These are phyloP conservation scores for Dunaliella sp. DNA, from an alignment of 139 green algal genomes.

Conservation along the genomic window DNA sequence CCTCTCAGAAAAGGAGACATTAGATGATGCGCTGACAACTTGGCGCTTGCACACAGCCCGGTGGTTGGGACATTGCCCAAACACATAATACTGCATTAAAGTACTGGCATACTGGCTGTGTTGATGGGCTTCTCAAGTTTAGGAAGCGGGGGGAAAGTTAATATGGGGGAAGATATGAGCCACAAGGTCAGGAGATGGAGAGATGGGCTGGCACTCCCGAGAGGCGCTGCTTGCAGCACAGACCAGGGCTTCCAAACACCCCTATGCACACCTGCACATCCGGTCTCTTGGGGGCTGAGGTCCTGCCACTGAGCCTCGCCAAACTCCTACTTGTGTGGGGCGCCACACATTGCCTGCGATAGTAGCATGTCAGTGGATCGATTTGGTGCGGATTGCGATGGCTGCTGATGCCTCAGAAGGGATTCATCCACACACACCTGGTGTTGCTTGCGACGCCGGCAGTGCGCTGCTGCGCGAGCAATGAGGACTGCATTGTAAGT, in stretches of 20 bases:
- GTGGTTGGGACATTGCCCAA: too few relatives aligned
- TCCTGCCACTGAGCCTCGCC: background rate
- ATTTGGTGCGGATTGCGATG: background rate
- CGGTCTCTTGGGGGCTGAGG: background rate
- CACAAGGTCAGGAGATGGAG: background rate
- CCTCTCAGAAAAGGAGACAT: too few relatives aligned
- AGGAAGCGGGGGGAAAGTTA: too few relatives aligned
- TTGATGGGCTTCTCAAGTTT: too few relatives aligned
- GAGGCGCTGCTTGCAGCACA: background rate
- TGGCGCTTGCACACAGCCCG: too few relatives aligned
- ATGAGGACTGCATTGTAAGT: background rate
- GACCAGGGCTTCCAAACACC: background rate
- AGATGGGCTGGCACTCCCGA: background rate
- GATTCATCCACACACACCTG: background rate
- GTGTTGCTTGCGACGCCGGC: background rate
- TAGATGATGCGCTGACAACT: too few relatives aligned
- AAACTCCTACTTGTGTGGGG: too few relatives aligned
- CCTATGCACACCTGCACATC: background rate
- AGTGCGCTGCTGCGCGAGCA: background rate
- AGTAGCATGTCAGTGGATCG: too few relatives aligned
- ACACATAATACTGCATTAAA: too few relatives aligned
- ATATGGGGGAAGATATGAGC: too few relatives aligned
- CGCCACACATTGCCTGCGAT: background rate
- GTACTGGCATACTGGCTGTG: too few relatives aligned
- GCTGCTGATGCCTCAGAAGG: background rate